phyloP scores from a whole-genome alignment of 2,329 filamentous ascomycete genomes.

The Colletotrichum magnum region DNA sequence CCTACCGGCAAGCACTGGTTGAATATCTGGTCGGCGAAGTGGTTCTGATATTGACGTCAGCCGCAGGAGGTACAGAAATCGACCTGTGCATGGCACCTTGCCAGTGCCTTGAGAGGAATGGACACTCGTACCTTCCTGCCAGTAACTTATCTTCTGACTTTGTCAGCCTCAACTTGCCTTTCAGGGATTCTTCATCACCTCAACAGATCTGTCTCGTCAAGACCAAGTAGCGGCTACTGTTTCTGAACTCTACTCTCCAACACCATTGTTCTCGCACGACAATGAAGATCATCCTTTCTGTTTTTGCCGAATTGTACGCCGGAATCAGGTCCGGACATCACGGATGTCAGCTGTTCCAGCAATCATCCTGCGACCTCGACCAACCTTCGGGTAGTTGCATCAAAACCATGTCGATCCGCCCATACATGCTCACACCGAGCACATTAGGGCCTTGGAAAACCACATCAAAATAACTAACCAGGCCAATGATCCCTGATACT shows the following conservation, averaged over 20 bases:
- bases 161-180: no score
- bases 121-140: no score
- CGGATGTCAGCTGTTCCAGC: conserved; percentile 18
- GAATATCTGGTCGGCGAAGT: not conserved
- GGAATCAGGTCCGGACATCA: not conserved
- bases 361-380: conserved; percentile 30
- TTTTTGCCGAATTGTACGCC: not conserved
- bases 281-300: not conserved
- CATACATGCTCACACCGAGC: conserved; percentile 29
- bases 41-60: conserved; percentile 30
- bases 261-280: conserved; percentile 13
- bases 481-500: conserved; percentile 5
- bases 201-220: not conserved
- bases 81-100: not conserved
- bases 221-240: not conserved
- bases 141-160: not conserved
- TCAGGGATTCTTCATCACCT: not conserved
- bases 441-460: conserved; percentile 27
- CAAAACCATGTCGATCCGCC: conserved; percentile 29
- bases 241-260: not conserved
- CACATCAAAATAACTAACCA: conserved; percentile 7
- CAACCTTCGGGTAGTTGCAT: conserved; percentile 31
- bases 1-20: not conserved
- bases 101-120: not conserved
- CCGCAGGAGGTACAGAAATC: conserved; percentile 14